Conservation (phyloP, 192 early-diverging fungal species). For the Entomortierella parvispora region DNA sequence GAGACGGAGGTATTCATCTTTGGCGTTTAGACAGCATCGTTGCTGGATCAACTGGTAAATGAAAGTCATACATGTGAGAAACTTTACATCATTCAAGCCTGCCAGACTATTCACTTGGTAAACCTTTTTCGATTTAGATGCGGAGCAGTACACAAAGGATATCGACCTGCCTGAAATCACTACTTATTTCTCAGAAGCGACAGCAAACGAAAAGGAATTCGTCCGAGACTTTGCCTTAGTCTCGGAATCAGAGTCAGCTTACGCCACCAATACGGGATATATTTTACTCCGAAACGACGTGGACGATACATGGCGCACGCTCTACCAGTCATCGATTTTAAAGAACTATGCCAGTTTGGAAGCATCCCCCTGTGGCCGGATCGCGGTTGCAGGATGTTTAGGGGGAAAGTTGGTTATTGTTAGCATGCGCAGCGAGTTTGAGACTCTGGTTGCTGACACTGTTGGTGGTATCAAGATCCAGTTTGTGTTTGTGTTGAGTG, state of each 20-base stretch:
- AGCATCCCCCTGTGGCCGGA: constrained; percentile 59
- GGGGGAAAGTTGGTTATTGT: constrained; percentile 63
- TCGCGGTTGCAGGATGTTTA: constrained; percentile 65
- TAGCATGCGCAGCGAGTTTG: constrained; percentile 57
- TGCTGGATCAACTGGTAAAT: constrained; percentile 54
- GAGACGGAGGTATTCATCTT: constrained; percentile 81
- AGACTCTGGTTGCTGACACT: constrained; percentile 29
- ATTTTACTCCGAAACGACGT: constrained; percentile 50
- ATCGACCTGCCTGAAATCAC: constrained; percentile 31
- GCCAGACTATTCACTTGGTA: no score
- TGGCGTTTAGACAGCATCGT: constrained; percentile 71
- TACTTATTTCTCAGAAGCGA: constrained; percentile 17
- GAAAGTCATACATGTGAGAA: no score
- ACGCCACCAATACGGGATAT: constrained; percentile 47
- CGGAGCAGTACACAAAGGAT: constrained; percentile 38
- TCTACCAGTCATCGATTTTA: constrained; percentile 55
- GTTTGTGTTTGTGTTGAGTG: constrained; percentile 36
- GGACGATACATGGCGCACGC: constrained; percentile 29
- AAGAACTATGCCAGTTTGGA: constrained; percentile 64
- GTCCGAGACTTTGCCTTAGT: constrained; percentile 43
- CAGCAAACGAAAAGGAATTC: constrained; percentile 40
- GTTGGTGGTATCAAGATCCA: constrained; percentile 45
- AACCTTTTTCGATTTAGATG: constrained; percentile 27
- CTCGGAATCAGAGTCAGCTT: constrained; percentile 11
- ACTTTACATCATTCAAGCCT: no score